phyloP scores from a whole-genome alignment of 768 basidiomycete species.

The Neoboletus subvelutipes region DNA sequence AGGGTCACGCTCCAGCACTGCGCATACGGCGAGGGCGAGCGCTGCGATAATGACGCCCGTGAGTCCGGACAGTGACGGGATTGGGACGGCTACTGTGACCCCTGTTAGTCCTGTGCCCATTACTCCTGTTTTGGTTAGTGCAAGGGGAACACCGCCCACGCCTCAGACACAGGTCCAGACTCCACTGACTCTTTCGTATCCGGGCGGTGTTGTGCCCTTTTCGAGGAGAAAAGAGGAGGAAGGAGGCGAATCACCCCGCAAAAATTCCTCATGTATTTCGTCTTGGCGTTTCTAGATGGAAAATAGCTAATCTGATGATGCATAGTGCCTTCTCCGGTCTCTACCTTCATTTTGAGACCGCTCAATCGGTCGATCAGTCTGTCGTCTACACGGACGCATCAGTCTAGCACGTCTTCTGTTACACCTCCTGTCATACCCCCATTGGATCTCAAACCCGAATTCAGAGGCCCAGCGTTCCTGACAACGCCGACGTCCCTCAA shows the following conservation, averaged over 20 bases:
- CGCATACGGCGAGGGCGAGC: conserved; percentile 37
- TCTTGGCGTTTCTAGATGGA: not conserved
- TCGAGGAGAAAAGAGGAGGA: conserved; percentile 30
- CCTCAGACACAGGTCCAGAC: conserved; percentile 21
- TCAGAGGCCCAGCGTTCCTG: conserved; percentile 38
- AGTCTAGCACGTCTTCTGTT: conserved; percentile 41
- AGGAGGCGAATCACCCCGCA: conserved; percentile 39
- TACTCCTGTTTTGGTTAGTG: conserved; percentile 22
- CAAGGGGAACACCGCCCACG: conserved; percentile 14
- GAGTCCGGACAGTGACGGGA: conserved; percentile 21
- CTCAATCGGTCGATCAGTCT: conserved; percentile 66
- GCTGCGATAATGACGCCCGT: conserved; percentile 25
- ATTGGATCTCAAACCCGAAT: conserved; percentile 56
- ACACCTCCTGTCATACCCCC: conserved; percentile 55
- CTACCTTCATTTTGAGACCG: conserved; percentile 60
- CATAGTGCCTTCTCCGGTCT: conserved; percentile 52
- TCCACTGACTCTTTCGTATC: conserved; percentile 22
- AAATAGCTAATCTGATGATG: conserved; percentile 2
- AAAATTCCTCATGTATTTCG: conserved; percentile 23
- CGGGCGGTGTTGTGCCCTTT: conserved; percentile 24
- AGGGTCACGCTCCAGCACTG: conserved; percentile 28
- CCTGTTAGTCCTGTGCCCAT: conserved; percentile 31
- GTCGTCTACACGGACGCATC: conserved; percentile 59
- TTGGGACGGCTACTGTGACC: conserved; percentile 26
- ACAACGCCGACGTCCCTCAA: conserved; percentile 28